Base-by-base conservation (phyloP, 192 early-diverging fungal species). In the Kickxella alabastrina region DNA sequence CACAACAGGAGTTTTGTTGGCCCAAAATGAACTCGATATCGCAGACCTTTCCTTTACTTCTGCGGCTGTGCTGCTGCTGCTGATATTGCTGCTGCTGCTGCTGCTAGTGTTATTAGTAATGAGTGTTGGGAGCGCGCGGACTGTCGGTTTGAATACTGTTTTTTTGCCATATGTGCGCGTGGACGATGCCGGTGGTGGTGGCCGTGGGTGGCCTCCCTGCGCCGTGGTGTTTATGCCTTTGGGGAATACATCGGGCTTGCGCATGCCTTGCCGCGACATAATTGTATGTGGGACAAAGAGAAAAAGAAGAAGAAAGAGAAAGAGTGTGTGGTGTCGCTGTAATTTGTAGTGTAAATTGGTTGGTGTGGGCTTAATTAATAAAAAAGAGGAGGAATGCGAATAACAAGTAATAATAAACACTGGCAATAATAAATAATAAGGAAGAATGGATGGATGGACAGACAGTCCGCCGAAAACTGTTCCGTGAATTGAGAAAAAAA, bases 91-190 rank as follows among this genome's bases (percentile, higher is more conserved):
- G n/a, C n/a, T n/a, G n/a, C n/a, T n/a, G n/a, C n/a, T n/a, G n/a
- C n/a, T n/a, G n/a, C n/a, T n/a, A n/a, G n/a, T n/a, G n/a, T n/a
- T n/a, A n/a, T n/a, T n/a, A n/a, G n/a, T n/a, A n/a, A n/a, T n/a
- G n/a, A 60, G 51, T 27, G 64, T 19, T 2, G 69, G 62, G 18
- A 50, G 45, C 22, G 63, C 62, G 8, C 62, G 69, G 9, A 73
- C 69, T 23, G 62, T 54, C 3, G 69, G 69, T 12, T 52, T 57
- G 9, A 73, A 73, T 8, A 73, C 62, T 1, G 54, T 18, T 41
- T 73, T 73, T 13, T 53, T 65, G 0, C n/a, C n/a, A n/a, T n/a
- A n/a, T n/a, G n/a, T n/a, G n/a, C n/a, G n/a, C n/a, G n/a, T n/a
- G n/a, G n/a, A n/a, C n/a, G n/a, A n/a, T n/a, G n/a, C n/a, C n/a